phyloP scores from a whole-genome alignment of 495 filamentous ascomycete species.

The Hyaloscypha finlandica region DNA sequence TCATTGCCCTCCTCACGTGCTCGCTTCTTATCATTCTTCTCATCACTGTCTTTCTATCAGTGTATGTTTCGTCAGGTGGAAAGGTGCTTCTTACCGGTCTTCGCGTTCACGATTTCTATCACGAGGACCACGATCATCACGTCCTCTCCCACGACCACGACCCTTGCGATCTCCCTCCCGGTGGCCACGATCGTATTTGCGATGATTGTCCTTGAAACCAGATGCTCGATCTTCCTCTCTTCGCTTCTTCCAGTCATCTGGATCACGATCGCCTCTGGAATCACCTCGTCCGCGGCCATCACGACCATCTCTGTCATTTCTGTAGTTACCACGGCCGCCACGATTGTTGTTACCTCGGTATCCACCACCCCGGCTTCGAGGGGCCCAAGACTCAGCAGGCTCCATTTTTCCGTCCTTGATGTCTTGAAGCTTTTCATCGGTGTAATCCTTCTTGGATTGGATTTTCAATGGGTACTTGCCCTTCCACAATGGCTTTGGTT shows the following conservation, averaged over 20 bases:
- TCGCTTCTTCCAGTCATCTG: slow-evolving; percentile 69
- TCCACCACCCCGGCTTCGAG: slow-evolving; percentile 32
- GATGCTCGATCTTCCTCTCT: slow-evolving; percentile 65
- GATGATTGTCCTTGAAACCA: slow-evolving; percentile 52
- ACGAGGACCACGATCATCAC: slow-evolving; percentile 37
- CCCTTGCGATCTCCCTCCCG: slow-evolving; percentile 36
- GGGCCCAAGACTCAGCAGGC: slow-evolving; percentile 40
- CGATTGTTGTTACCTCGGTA: slow-evolving; percentile 36
- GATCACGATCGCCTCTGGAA: slow-evolving; percentile 40
- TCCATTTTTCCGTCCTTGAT: slow-evolving; percentile 73
- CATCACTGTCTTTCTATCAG: slow-evolving; percentile 33
- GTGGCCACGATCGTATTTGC: slow-evolving; percentile 37
- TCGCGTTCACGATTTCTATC: slow-evolving; percentile 36
- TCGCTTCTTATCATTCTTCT: slow-evolving; percentile 36
- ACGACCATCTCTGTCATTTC: slow-evolving; percentile 17
- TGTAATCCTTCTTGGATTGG: slow-evolving; percentile 87
- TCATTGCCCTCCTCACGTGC: slow-evolving; percentile 24
- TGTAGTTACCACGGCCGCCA: slow-evolving; percentile 25
- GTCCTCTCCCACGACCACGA: slow-evolving; percentile 37
- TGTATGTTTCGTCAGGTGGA: not conserved
- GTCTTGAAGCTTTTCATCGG: slow-evolving; percentile 71
- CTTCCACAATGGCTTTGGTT: slow-evolving; percentile 82
- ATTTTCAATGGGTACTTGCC: slow-evolving; percentile 69
- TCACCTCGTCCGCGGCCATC: slow-evolving; percentile 17
- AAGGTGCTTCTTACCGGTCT: slow-evolving; percentile 25